Conservation (phyloP, 495 filamentous ascomycete genomes). For the Rhypophila decipiens region DNA sequence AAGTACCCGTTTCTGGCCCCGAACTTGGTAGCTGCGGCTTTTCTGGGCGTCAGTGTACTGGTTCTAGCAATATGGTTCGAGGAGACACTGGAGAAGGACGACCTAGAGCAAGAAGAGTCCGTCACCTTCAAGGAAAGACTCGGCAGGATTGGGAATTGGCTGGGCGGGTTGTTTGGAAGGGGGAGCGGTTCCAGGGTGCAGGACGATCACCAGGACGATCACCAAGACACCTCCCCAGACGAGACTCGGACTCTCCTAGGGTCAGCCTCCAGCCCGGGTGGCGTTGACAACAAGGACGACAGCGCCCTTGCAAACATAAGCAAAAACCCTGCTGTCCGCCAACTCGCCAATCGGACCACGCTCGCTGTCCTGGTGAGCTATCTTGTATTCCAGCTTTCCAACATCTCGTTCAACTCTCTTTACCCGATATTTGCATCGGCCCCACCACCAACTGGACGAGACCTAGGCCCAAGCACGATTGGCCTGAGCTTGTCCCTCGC, state of each 20-base stretch:
- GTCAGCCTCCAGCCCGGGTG: conserved; percentile 1
- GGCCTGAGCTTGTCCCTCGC: conserved; percentile 82
- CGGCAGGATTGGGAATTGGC: conserved; percentile 8
- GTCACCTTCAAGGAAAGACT: conserved; percentile 9
- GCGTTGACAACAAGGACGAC: conserved; percentile 20
- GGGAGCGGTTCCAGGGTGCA: conserved; percentile 26
- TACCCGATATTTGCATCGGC: conserved; percentile 87
- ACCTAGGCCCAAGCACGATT: conserved; percentile 70
- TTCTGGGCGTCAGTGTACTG: conserved; percentile 68
- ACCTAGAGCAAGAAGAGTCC: conserved; percentile 31
- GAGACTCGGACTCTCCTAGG: conserved; percentile 20
- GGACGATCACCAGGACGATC: conserved; percentile 25
- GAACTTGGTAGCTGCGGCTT: conserved; percentile 65
- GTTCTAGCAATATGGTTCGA: conserved; percentile 72
- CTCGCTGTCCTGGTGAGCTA: conserved; percentile 74
- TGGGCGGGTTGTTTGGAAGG: conserved; percentile 6
- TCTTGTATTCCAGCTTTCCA: conserved; percentile 80
- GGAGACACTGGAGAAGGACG: conserved; percentile 72
- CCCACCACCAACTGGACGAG: conserved; percentile 65
- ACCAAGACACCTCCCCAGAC: conserved; percentile 10
- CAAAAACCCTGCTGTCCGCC: conserved; percentile 37
- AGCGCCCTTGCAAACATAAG: conserved; percentile 28
- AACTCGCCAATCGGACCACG: conserved; percentile 71
- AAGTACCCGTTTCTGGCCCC: conserved; percentile 77
- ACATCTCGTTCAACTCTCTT: conserved; percentile 83